These are phyloP conservation scores for Ramalina intermedia DNA, from an alignment of 495 filamentous ascomycete genomes.

Conservation along the genomic window DNA sequence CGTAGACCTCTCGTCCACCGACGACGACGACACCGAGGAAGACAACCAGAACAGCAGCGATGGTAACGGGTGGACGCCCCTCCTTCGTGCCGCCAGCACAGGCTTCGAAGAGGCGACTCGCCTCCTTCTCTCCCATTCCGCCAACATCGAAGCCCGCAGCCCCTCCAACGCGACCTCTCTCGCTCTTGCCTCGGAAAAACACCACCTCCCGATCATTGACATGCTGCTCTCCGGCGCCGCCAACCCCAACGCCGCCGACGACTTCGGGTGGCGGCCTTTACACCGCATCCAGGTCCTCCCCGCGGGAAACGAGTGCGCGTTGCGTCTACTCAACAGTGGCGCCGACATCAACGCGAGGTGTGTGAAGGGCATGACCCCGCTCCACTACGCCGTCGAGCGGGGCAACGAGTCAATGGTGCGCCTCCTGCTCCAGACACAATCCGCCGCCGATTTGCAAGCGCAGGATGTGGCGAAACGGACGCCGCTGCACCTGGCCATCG, in stretches of 20 bases:
- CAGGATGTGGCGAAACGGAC: constrained; percentile 11
- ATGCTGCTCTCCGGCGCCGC: constrained; percentile 10
- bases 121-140: constrained; percentile 8
- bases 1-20: not conserved
- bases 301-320: not conserved
- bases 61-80: constrained; percentile 9
- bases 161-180: constrained; percentile 9
- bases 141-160: constrained; percentile 12
- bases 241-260: constrained; percentile 6
- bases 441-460: constrained; percentile 8
- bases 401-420: constrained; percentile 5
- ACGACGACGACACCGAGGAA: constrained; percentile 1
- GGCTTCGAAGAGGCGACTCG: constrained; percentile 8
- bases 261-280: constrained; percentile 13
- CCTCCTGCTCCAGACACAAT: constrained; percentile 3
- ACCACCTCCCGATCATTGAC: constrained; percentile 6
- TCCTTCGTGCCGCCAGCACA: constrained; percentile 10
- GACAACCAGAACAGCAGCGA: not conserved
- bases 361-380: constrained; percentile 6
- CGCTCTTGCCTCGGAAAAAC: constrained; percentile 5
- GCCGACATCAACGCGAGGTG: constrained; percentile 8
- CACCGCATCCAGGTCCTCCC: constrained; percentile 7
- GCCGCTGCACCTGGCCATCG: constrained; percentile 14
- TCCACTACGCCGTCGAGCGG: constrained; percentile 14
- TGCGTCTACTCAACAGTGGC: constrained; percentile 3